phyloP scores from a whole-genome alignment of 768 basidiomycete genomes.

The Tephrocybe sp. region DNA sequence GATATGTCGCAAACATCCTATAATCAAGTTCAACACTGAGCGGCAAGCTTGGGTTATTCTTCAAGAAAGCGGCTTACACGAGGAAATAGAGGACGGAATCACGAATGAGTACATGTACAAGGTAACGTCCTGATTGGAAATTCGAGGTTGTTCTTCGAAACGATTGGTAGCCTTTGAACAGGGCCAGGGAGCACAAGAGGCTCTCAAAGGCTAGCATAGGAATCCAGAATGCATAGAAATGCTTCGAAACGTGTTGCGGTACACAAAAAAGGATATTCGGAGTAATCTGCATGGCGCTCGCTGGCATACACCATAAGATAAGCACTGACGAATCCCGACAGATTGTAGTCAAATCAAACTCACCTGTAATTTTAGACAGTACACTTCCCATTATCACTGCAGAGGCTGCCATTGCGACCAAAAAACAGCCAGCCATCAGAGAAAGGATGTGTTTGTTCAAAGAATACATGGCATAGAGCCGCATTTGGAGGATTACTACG shows the following conservation, averaged over 20 bases:
- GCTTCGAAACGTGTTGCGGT: conserved; percentile 31
- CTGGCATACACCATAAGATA: neutral
- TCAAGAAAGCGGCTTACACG: conserved; percentile 36
- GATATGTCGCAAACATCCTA: conserved; percentile 56
- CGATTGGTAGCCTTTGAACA: conserved; percentile 45
- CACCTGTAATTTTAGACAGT: conserved; percentile 39
- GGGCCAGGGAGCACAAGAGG: conserved; percentile 47
- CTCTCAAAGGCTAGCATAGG: conserved; percentile 54
- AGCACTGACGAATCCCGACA: neutral
- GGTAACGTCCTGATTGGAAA: conserved; percentile 34
- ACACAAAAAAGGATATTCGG: conserved; percentile 38
- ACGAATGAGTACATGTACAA: conserved; percentile 49
- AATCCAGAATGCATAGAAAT: conserved; percentile 60
- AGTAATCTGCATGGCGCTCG: conserved; percentile 15
- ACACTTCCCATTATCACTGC: conserved; percentile 47
- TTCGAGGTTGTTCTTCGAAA: conserved; percentile 30
- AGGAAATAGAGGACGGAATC: conserved; percentile 59
- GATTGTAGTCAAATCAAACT: conserved; percentile 6
- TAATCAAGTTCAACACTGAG: neutral
- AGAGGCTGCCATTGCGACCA: conserved; percentile 35
- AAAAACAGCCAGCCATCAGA: conserved; percentile 40
- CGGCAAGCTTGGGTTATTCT: neutral
- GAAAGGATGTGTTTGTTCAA: conserved; percentile 48
- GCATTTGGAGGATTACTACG: conserved; percentile 57
- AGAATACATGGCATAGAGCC: conserved; percentile 60